A percentile compares a stretch with the other conserved stretches of the same genome.
Conservation (phyloP, 257 asterid species). For the Fraxinus excelsior region DNA sequence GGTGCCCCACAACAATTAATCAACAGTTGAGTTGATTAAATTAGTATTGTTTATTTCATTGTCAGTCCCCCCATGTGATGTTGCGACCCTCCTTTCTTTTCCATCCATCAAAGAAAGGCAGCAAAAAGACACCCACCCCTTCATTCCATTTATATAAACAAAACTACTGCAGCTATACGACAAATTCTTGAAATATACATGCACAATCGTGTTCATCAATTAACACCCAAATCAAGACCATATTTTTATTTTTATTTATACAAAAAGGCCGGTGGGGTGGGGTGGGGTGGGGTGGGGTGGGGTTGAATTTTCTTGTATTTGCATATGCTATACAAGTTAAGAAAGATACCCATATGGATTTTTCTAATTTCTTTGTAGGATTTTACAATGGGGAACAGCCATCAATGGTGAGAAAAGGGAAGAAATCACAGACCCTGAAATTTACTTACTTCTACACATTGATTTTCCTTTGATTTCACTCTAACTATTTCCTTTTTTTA, state of each 20-base stretch:
- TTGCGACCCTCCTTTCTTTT: slow-evolving; percentile 16
- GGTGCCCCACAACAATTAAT: slow-evolving; percentile 32
- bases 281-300: too few species aligned
- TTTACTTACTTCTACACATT: neutral
- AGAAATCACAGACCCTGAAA: neutral
- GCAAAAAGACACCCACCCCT: neutral
- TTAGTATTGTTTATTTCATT: slow-evolving; percentile 32
- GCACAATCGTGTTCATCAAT: slow-evolving; percentile 29
- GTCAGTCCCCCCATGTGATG: slow-evolving; percentile 57
- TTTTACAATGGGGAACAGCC: neutral
- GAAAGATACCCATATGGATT: neutral
- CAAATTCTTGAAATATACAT: slow-evolving; percentile 33
- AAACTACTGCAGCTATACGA: slow-evolving; percentile 38
- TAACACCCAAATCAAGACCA: slow-evolving; percentile 42
- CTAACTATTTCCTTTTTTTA: slow-evolving; percentile 29
- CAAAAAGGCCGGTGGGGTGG: neutral
- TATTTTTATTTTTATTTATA: neutral
- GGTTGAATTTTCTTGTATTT: neutral
- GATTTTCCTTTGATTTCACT: slow-evolving; percentile 21
- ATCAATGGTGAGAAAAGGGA: neutral
- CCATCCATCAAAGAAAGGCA: slow-evolving; percentile 14
- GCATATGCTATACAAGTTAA: neutral
- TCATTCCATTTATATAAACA: neutral
- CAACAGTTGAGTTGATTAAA: slow-evolving; percentile 30
- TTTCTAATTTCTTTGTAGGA: neutral